Evolutionary conservation across 176 grass and related monocot species (phyloP), one percentile per base, ranked within the genome.

Genomic region (Carex kokanica): DNA sequence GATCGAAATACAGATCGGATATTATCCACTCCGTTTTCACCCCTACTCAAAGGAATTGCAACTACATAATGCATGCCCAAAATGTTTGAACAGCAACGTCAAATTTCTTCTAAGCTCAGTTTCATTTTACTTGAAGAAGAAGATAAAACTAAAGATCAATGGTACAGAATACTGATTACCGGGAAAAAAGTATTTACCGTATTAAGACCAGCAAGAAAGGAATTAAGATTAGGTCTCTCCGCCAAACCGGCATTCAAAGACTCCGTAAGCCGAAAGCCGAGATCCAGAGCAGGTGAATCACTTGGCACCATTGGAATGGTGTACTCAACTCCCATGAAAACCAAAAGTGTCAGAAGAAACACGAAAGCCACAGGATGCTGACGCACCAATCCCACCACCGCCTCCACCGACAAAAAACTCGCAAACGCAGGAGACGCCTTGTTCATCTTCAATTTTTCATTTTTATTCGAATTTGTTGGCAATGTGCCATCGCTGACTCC

Each of bases 271-370:
- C 32, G 0, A 79, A 98, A 98, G 0, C 96, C 96, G 24, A 98
- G 74, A 83, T 98, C 96, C 5, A 98, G 58, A 8, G 96, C 93
- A 60, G 93, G 84, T 23, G 96, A 66, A 70, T 36, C n/a, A 40
- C 83, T 83, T 9, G 80, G 58, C 20, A 98, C 64, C 96, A 98
- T 95, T 45, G 88, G 89, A 84, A 95, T 90, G 67, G 91, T 98
- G 80, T 98, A 98, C 87, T 98, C 96, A 29, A 98, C 91, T 84
- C 61, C 86, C 96, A 98, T 98, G 86, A 98, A 98, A 31, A 91
- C 60, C 56, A 98, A 72, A 32, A 98, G 69, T 21, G 74, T 84
- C 79, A 94, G 67, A 6, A 45, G 81, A 59, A 95, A 95, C 6
- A 89, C 70, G 75, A 64, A 90, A 3, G 91, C 81, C 18, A 64